These are phyloP conservation scores for Micromonas pusilla DNA, from an alignment of 139 green algal species.

Conservation along the genomic window DNA sequence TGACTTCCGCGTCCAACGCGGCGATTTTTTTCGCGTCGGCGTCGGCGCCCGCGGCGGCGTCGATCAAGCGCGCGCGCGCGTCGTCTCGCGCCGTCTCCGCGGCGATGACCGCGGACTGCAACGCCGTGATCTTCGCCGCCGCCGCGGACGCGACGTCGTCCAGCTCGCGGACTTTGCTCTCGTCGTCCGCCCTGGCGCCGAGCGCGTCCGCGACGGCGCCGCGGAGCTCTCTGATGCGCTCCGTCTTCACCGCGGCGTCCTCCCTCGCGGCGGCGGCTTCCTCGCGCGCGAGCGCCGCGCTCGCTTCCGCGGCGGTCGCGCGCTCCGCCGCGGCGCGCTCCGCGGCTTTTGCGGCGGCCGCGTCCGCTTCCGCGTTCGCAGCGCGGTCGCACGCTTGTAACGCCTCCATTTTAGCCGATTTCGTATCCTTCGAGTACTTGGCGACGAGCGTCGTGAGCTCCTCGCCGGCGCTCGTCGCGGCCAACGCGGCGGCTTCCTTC, in stretches of 20 bases:
- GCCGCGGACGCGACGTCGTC: no score
- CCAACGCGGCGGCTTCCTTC: neutral
- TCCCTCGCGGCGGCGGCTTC: no score
- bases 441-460: neutral
- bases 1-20: no score
- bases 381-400: neutral
- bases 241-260: neutral
- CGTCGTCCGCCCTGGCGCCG: neutral
- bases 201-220: neutral
- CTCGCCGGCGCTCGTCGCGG: neutral
- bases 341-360: neutral
- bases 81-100: no score
- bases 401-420: neutral
- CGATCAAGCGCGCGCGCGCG: no score
- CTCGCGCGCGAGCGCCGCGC: no score
- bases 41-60: no score
- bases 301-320: neutral
- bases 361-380: neutral
- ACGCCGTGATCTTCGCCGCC: no score
- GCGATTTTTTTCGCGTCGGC: no score
- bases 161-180: neutral
- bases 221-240: neutral
- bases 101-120: no score
- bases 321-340: neutral
- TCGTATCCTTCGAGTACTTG: neutral